phyloP scores from a whole-genome alignment of 1,284 basidiomycete species.

The Leccinum ambiguum region DNA sequence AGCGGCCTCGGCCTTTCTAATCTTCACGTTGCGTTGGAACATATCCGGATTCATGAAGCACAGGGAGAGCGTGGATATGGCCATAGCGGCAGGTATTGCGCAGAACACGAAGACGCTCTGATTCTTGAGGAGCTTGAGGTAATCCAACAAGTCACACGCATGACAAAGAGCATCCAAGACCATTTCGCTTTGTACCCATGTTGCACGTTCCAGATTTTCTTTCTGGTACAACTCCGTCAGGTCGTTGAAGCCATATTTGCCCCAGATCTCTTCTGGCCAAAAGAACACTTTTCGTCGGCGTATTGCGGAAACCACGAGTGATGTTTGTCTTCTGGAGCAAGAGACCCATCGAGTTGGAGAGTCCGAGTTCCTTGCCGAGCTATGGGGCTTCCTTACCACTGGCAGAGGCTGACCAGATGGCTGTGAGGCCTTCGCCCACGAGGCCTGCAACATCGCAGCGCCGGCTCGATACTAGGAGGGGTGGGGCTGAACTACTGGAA shows the following conservation, averaged over 20 bases:
- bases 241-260: constrained; percentile 68
- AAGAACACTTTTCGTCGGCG: constrained; percentile 42
- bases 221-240: constrained; percentile 61
- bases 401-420: constrained; percentile 82
- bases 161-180: constrained; percentile 62
- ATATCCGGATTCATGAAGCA: constrained; percentile 96
- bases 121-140: constrained; percentile 84
- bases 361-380: constrained; percentile 80
- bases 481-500: background rate
- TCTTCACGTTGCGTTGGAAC: constrained; percentile 92
- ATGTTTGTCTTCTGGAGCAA: constrained; percentile 47
- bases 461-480: no score
- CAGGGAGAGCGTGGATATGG: constrained; percentile 88
- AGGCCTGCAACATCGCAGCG: constrained; percentile 82
- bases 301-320: no score
- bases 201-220: constrained; percentile 58
- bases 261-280: constrained; percentile 97
- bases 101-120: constrained; percentile 97
- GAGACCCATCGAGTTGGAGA: constrained; percentile 96
- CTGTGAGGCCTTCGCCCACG: constrained; percentile 94
- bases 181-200: constrained; percentile 87
- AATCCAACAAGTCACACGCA: constrained; percentile 85
- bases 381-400: constrained; percentile 75
- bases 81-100: constrained; percentile 92
- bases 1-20: constrained; percentile 90